Evolutionary conservation across 2,329 filamentous ascomycete species (phyloP).

Genomic region (Akanthomyces muscarius): DNA sequence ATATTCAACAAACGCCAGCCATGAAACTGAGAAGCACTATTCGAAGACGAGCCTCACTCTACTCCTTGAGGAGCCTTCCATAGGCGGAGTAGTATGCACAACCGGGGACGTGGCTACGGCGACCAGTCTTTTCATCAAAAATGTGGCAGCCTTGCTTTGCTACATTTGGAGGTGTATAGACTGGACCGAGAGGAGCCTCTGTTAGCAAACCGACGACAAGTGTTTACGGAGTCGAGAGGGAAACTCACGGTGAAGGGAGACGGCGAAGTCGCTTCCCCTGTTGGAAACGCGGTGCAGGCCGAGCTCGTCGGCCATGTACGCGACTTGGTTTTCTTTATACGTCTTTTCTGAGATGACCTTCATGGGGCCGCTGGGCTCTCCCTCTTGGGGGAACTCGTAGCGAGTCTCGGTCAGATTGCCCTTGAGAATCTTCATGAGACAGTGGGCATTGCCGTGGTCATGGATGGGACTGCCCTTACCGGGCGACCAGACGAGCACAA

Average conservation of each 20-base stretch:
- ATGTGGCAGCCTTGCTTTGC: slow-evolving; percentile 77
- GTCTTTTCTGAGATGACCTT: slow-evolving; percentile 61
- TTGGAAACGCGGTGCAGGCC: slow-evolving; percentile 83
- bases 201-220: slow-evolving; percentile 31
- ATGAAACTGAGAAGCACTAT: slow-evolving; percentile 13
- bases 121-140: slow-evolving; percentile 74
- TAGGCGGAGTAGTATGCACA: slow-evolving; percentile 68
- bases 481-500: slow-evolving; percentile 86
- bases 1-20: slow-evolving; percentile 17
- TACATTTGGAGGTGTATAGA: slow-evolving; percentile 88
- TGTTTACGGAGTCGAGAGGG: slow-evolving; percentile 23
- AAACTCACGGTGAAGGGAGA: slow-evolving; percentile 70
- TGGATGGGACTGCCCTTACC: slow-evolving; percentile 81
- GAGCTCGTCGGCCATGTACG: slow-evolving; percentile 89
- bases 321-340: slow-evolving; percentile 68
- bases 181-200: slow-evolving; percentile 31
- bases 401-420: slow-evolving; percentile 77
- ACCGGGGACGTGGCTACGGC: slow-evolving; percentile 65
- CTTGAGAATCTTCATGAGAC: slow-evolving; percentile 83
- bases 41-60: slow-evolving; percentile 16
- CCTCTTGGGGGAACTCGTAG: slow-evolving; percentile 64
- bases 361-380: slow-evolving; percentile 51
- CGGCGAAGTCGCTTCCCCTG: slow-evolving; percentile 68
- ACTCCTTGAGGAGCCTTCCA: slow-evolving; percentile 45
- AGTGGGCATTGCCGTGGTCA: slow-evolving; percentile 85